Percentiles rank a stretch among this genome's conserved stretches.
These are phyloP conservation scores for Coemansia asiatica DNA, from an alignment of 192 early-diverging fungal species.

Conservation along the genomic window DNA sequence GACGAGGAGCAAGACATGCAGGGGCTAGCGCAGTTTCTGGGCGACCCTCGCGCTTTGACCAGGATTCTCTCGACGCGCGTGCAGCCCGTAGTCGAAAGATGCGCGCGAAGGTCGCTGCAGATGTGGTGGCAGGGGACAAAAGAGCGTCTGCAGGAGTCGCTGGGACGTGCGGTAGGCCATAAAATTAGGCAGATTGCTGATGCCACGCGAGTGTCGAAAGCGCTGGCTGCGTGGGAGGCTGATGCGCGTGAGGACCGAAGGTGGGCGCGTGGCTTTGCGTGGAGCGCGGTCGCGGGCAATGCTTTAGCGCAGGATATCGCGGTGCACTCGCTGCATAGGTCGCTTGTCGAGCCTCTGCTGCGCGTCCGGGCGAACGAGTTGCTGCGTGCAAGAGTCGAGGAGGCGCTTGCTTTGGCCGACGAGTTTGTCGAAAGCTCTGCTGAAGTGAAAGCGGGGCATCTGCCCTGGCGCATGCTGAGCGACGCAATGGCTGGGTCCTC, in stretches of 20 bases:
- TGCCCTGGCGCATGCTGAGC: slow-evolving; percentile 32
- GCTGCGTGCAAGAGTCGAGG: slow-evolving; percentile 15
- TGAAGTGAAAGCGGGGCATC: slow-evolving; percentile 24
- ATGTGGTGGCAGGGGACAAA: slow-evolving; percentile 30
- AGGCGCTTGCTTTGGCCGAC: slow-evolving; percentile 16
- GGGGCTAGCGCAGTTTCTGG: slow-evolving; percentile 16
- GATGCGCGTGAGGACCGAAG: neutral
- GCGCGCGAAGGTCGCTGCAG: slow-evolving; percentile 23
- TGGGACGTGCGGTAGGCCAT: slow-evolving; percentile 4
- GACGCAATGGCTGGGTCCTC: neutral
- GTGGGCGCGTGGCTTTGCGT: slow-evolving; percentile 23
- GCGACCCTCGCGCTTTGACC: slow-evolving; percentile 18
- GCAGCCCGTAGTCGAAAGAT: slow-evolving; percentile 34
- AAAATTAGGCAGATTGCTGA: slow-evolving; percentile 22
- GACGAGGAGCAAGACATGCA: slow-evolving; percentile 17
- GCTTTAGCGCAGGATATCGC: slow-evolving; percentile 9
- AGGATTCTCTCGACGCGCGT: slow-evolving; percentile 26
- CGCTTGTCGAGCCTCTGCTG: slow-evolving; percentile 37
- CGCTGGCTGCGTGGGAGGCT: slow-evolving; percentile 18
- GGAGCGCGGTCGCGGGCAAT: slow-evolving; percentile 11
- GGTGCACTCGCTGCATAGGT: slow-evolving; percentile 9
- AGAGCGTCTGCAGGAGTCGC: slow-evolving; percentile 2
- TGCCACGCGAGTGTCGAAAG: slow-evolving; percentile 16
- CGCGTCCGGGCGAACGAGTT: slow-evolving; percentile 15
- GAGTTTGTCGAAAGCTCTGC: slow-evolving; percentile 15